Percentiles rank a stretch among this genome's conserved stretches.
phyloP scores from a whole-genome alignment of 1,284 basidiomycete species.

The Trichosporon sp. region DNA sequence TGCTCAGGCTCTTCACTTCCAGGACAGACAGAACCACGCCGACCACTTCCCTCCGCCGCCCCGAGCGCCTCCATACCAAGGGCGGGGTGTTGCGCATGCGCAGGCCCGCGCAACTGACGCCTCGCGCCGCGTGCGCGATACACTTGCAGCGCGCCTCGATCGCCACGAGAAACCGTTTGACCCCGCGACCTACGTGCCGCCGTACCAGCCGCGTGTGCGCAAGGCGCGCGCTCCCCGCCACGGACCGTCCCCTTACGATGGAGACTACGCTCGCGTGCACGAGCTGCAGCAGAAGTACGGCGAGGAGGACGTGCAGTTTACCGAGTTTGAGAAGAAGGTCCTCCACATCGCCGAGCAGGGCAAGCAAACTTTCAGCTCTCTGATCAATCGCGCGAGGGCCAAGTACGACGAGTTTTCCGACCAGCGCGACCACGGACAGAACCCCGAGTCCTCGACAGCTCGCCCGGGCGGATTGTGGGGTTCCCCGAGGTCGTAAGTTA shows the following conservation, averaged over 20 bases:
- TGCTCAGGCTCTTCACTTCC: constrained; percentile 50
- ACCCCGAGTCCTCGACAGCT: constrained; percentile 16
- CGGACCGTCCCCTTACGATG: constrained; percentile 22
- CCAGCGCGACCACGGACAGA: constrained; percentile 33
- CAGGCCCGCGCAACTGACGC: not conserved
- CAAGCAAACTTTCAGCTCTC: constrained; percentile 50
- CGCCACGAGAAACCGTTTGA: not conserved
- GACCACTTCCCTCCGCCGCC: not conserved
- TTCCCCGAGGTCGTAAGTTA: constrained; percentile 36
- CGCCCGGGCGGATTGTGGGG: constrained; percentile 36
- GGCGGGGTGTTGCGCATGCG: not conserved
- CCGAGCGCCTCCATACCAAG: not conserved
- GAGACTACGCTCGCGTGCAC: constrained; percentile 20
- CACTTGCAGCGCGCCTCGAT: constrained; percentile 23
- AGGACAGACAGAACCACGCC: constrained; percentile 47
- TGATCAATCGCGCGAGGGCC: constrained; percentile 46
- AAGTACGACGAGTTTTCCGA: constrained; percentile 44
- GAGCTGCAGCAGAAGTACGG: constrained; percentile 25
- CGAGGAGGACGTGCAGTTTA: constrained; percentile 36
- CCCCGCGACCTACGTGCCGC: constrained; percentile 33
- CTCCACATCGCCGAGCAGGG: constrained; percentile 52
- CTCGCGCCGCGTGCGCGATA: not conserved
- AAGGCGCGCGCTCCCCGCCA: constrained; percentile 30
- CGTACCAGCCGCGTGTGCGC: constrained; percentile 54
- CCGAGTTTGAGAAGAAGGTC: constrained; percentile 52